Base-by-base conservation (phyloP, 257 asterid species). In the Solanum chilense region DNA sequence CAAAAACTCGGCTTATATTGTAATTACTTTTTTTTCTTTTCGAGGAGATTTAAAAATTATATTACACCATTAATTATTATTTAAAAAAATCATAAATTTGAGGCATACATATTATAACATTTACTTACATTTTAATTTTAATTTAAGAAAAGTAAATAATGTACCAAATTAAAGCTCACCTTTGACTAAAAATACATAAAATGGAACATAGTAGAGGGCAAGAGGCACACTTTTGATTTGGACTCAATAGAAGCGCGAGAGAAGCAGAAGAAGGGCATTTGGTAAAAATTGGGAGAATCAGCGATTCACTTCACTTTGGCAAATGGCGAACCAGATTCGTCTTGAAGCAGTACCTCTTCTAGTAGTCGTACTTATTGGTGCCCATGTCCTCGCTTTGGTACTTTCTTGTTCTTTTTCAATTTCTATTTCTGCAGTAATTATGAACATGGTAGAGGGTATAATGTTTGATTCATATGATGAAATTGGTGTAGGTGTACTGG, bases 301-400 rank as follows among this genome's bases (percentile, higher is more conserved):
- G n/a, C 15, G n/a, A 71, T 45, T 33, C 18, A 56, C 64, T 56
- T 20, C 64, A 56, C 64, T 56, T 49, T 18, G 25, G 73, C 76
- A 77, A 85, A 92, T 94, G 95, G 91, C 88, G 90, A 92, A 90
- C 74, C 86, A 92, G 69, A 81, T 68, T 87, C 89, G 90, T 45
- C 92, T 92, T 86, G 96, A 93, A 41, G 85, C 89, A 60, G 86
- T 92, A 60, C 94, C 95, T 52, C 86, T 94, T 77, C 23, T 90
- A 21, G 91, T 92, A 70, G 92, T 92, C 82, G 12, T 93, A 82
- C 94, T 93, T 82, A 90, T 93, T 33, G 92, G 76, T 41, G 94
- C 90, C 5, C 96, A 92, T 89, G 90, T 92, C 83, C 77, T 91
- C 78, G 95, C 89, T 58, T 29, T 84, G 87, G 87, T 83, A 86